Conservation (phyloP, 331 rosid genomes). For the Phaseolus coccineus region DNA sequence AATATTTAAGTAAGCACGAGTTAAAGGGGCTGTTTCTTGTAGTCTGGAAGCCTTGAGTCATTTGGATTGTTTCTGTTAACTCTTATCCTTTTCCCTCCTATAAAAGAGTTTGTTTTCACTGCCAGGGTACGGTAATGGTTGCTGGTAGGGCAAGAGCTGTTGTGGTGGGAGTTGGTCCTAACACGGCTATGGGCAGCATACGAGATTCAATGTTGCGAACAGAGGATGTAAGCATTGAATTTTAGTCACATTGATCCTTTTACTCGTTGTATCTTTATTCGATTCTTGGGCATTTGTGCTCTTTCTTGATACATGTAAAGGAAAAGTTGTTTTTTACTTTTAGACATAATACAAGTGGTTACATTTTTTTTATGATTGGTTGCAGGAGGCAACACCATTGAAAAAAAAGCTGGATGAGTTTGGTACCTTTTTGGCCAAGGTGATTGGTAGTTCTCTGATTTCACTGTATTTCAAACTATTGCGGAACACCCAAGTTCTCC, state of each 20-base stretch:
- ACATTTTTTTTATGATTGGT: slow-evolving; percentile 47
- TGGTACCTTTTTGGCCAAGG: slow-evolving; percentile 99
- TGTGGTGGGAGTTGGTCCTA: slow-evolving; percentile 93
- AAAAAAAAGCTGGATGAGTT: slow-evolving; percentile 97
- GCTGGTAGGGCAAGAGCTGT: slow-evolving; percentile 98
- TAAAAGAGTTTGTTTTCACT: slow-evolving; percentile 44
- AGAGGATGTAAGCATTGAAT: slow-evolving; percentile 79
- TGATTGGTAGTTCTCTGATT: slow-evolving; percentile 50
- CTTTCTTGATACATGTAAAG: slow-evolving; percentile 32
- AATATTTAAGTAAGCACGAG: slow-evolving; percentile 34
- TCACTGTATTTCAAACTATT: slow-evolving; percentile 22
- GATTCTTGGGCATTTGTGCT: slow-evolving; percentile 20
- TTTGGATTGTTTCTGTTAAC: slow-evolving; percentile 25
- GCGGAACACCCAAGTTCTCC: no score
- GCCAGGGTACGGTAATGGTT: slow-evolving; percentile 95
- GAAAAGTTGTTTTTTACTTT: slow-evolving; percentile 18
- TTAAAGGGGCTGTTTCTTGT: slow-evolving; percentile 36
- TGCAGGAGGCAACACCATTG: slow-evolving; percentile 96
- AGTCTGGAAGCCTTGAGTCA: slow-evolving; percentile 2
- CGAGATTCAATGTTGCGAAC: slow-evolving; percentile 93
- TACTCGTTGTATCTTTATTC: slow-evolving; percentile 39
- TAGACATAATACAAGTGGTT: not conserved
- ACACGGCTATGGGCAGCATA: slow-evolving; percentile 97
- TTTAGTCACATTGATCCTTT: slow-evolving; percentile 27
- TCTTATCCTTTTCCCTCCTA: not conserved